Evolutionary conservation across 176 grass and related monocot genomes (phyloP).

Genomic region (Tuctoria greenei): DNA sequence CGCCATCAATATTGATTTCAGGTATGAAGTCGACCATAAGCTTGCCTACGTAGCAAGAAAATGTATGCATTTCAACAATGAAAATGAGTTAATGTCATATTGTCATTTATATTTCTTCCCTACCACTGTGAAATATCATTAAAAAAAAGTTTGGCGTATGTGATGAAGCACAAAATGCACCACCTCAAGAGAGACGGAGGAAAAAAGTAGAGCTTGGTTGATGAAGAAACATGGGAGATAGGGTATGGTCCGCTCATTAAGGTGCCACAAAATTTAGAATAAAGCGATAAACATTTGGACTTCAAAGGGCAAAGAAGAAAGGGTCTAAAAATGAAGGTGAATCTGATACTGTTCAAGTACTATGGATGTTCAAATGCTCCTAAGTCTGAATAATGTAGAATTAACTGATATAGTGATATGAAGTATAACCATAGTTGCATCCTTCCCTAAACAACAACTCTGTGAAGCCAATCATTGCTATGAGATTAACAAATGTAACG

Average conservation of each 20-base stretch:
- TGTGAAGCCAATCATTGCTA: not conserved
- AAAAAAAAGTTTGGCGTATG: constrained; percentile 14
- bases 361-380: not conserved
- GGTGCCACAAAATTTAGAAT: constrained; percentile 17
- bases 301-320: constrained; percentile 15
- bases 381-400: not conserved
- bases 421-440: not conserved
- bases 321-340: constrained; percentile 14
- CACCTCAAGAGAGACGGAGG: constrained; percentile 9
- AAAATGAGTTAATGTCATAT: not conserved
- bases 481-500: not conserved
- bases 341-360: not conserved
- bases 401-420: not conserved
- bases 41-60: constrained; percentile 52
- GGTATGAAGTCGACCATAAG: constrained; percentile 82
- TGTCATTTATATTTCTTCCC: not conserved
- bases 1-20: constrained; percentile 77
- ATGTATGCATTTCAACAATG: not conserved
- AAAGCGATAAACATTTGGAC: not conserved
- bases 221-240: not conserved
- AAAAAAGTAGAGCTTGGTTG: not conserved
- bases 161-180: constrained; percentile 12
- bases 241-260: not conserved
- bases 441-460: not conserved
- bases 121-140: not conserved